These are phyloP conservation scores for Flagelloscypha sp. DNA, from an alignment of 768 basidiomycete species.

Conservation along the genomic window DNA sequence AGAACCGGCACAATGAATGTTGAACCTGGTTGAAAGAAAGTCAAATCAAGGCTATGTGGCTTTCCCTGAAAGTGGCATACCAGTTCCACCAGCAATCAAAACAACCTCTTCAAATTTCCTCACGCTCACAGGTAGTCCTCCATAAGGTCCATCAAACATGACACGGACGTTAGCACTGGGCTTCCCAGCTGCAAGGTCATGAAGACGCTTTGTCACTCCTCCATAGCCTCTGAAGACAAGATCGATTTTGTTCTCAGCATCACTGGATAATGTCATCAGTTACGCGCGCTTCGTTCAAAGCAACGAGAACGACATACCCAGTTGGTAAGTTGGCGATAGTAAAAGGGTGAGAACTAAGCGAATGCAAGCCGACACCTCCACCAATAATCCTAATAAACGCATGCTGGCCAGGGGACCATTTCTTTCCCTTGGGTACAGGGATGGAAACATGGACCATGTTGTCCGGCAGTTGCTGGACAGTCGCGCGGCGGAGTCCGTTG, in stretches of 20 bases:
- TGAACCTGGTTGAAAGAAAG: slow-evolving; percentile 8
- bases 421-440: slow-evolving; percentile 14
- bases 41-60: neutral
- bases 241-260: slow-evolving; percentile 4
- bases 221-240: slow-evolving; percentile 18
- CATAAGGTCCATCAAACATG: slow-evolving; percentile 22
- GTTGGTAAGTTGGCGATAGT: too few relatives aligned
- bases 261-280: too few relatives aligned
- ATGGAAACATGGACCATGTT: slow-evolving; percentile 17
- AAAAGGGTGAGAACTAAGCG: slow-evolving; percentile 26
- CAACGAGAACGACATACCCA: too few relatives aligned
- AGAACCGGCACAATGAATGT: slow-evolving; percentile 20
- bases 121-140: slow-evolving; percentile 18
- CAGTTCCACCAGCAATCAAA: slow-evolving; percentile 25
- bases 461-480: slow-evolving; percentile 19
- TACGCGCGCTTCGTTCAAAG: too few relatives aligned
- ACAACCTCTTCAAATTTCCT: slow-evolving; percentile 19
- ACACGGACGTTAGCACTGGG: slow-evolving; percentile 13
- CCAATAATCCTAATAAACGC: slow-evolving; percentile 20
- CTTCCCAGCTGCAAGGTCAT: slow-evolving; percentile 7
- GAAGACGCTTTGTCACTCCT: slow-evolving; percentile 19
- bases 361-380: slow-evolving; percentile 14
- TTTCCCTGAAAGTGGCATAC: slow-evolving; percentile 17
- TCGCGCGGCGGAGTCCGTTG: slow-evolving; percentile 12
- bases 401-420: slow-evolving; percentile 26